A percentile compares a stretch with the other conserved stretches of the same genome.
Conservation (phyloP, 768 basidiomycete genomes). For the Zangia roseola region DNA sequence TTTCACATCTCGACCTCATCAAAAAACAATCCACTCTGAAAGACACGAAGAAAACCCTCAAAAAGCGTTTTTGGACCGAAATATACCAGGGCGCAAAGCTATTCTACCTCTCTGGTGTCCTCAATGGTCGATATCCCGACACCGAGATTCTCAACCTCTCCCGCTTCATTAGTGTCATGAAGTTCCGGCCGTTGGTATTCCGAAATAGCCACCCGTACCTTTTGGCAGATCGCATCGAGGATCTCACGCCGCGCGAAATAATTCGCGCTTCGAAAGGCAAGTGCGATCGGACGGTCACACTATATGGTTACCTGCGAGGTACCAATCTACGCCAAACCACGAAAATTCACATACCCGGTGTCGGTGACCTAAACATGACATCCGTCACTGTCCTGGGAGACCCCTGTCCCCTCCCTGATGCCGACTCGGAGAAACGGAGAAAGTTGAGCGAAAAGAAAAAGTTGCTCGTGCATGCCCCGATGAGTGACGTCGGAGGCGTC, state of each 20-base stretch:
- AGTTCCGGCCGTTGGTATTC: constrained; percentile 96
- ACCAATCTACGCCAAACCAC: constrained; percentile 76
- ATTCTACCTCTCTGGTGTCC: constrained; percentile 94
- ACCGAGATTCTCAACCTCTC: constrained; percentile 94
- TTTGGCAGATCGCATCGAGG: constrained; percentile 91
- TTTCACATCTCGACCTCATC: constrained; percentile 95
- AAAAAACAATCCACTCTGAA: constrained; percentile 87
- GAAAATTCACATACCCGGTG: constrained; percentile 91
- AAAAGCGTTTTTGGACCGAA: constrained; percentile 99
- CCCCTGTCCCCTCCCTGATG: constrained; percentile 92
- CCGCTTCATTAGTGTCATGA: constrained; percentile 97
- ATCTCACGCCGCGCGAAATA: constrained; percentile 85
- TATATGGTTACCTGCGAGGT: constrained; percentile 94
- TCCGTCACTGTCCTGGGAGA: constrained; percentile 79
- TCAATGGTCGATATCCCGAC: constrained; percentile 98
- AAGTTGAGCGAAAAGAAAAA: constrained; percentile 96
- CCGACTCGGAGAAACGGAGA: constrained; percentile 85
- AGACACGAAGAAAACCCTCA: constrained; percentile 89
- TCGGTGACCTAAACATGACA: constrained; percentile 82
- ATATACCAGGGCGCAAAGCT: constrained; percentile 99
- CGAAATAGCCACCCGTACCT: constrained; percentile 94
- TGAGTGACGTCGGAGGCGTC: constrained; percentile 97
- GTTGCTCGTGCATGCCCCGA: constrained; percentile 89
- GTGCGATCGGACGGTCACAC: constrained; percentile 88
- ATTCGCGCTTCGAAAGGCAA: constrained; percentile 79